Conservation (phyloP, 164 flowering plant species). For the Magnolia officinalis region DNA sequence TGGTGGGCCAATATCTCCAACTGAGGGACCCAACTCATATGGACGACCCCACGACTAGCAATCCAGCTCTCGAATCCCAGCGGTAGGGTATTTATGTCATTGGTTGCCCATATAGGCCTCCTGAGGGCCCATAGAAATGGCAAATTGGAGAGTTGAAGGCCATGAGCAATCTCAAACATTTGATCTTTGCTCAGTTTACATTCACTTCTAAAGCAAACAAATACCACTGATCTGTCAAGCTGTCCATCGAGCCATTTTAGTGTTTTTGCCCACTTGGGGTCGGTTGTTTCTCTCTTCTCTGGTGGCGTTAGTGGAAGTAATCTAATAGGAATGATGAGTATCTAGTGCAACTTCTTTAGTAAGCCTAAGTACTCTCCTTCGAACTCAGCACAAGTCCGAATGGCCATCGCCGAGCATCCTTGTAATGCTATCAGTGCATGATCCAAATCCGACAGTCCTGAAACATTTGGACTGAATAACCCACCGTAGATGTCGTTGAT, state of each 20-base stretch:
- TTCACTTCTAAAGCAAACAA: constrained; percentile 56
- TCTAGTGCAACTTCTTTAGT: constrained; percentile 31
- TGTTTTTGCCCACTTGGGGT: constrained; percentile 26
- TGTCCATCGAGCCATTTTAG: constrained; percentile 42
- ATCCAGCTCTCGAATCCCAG: constrained; percentile 30
- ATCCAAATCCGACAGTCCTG: constrained; percentile 25
- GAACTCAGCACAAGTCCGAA: constrained; percentile 45
- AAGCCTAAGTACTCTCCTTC: constrained; percentile 53
- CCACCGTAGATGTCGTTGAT: background rate
- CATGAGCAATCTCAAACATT: constrained; percentile 43
- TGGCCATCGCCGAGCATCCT: constrained; percentile 33
- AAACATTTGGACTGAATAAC: constrained; percentile 1
- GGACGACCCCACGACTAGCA: constrained; percentile 32
- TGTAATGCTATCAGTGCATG: constrained; percentile 23
- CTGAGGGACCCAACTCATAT: constrained; percentile 52
- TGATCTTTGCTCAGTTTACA: constrained; percentile 28
- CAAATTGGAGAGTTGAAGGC: constrained; percentile 42
- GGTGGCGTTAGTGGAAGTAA: constrained; percentile 31
- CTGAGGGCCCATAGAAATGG: constrained; percentile 56
- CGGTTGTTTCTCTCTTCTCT: background rate
- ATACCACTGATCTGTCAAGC: constrained; percentile 32
- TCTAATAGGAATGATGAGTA: constrained; percentile 50
- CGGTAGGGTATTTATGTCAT: constrained; percentile 20
- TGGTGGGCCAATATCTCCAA: constrained; percentile 41
- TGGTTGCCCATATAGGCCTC: constrained; percentile 13